phyloP scores from a whole-genome alignment of 2,329 filamentous ascomycete species.

The Colletotrichum theobromicola region DNA sequence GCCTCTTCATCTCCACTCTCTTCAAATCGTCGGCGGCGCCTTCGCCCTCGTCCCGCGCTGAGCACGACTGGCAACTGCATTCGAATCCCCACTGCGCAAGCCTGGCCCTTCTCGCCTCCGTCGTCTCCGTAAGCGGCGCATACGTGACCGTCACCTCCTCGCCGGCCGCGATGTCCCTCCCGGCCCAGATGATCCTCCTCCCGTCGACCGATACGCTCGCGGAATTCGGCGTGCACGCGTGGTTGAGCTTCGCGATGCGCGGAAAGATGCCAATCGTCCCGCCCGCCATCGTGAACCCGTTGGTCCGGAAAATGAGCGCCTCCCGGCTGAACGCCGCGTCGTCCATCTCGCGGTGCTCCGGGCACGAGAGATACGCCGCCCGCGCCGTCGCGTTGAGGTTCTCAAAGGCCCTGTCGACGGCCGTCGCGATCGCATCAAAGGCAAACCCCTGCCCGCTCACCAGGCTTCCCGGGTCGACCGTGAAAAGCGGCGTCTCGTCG shows the following conservation, averaged over 20 bases:
- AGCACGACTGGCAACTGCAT: conserved; percentile 39
- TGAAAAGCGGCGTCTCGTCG: conserved; percentile 40
- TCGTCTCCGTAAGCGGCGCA: conserved; percentile 35
- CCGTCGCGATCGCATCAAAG: conserved; percentile 34
- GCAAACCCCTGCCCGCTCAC: conserved; percentile 35
- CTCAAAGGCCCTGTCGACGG: conserved; percentile 27
- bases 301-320: conserved; percentile 42
- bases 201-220: conserved; percentile 30
- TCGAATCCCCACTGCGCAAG: conserved; percentile 31
- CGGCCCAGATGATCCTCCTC: conserved; percentile 40
- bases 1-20: conserved; percentile 33
- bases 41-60: conserved; percentile 31
- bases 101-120: conserved; percentile 31
- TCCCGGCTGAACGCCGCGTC: conserved; percentile 24
- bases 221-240: conserved; percentile 41
- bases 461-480: conserved; percentile 28
- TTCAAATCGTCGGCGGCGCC: conserved; percentile 27
- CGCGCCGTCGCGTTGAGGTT: conserved; percentile 28
- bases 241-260: conserved; percentile 42
- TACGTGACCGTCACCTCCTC: conserved; percentile 41
- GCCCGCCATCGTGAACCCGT: conserved; percentile 39
- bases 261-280: conserved; percentile 37
- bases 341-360: conserved; percentile 27
- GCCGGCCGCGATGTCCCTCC: conserved; percentile 30
- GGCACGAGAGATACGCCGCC: conserved; percentile 30